Evolutionary conservation across 129 eudicot species (phyloP).

Genomic region (Artemisia annua): DNA sequence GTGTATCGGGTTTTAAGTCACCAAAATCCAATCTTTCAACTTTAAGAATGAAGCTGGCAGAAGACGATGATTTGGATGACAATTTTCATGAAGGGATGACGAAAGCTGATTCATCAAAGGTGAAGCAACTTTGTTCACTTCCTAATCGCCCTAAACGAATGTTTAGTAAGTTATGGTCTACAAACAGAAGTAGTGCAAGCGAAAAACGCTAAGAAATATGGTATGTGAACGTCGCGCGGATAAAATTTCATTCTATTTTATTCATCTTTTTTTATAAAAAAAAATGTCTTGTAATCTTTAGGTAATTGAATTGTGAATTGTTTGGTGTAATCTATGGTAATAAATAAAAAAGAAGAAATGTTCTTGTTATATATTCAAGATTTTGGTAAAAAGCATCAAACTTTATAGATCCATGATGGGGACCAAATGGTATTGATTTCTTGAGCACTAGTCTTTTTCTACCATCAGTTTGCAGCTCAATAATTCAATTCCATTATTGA

Average conservation of each 20-base stretch:
- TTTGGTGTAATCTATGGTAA: conserved; percentile 53
- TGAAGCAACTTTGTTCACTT: conserved; percentile 48
- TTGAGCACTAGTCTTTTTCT: conserved; percentile 37
- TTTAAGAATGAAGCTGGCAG: conserved; percentile 67
- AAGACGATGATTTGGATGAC: conserved; percentile 60
- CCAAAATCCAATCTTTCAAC: conserved; percentile 66
- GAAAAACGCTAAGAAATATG: conserved; percentile 28
- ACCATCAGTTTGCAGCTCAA: conserved; percentile 37
- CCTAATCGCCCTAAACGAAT: conserved; percentile 69
- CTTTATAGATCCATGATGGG: conserved; percentile 36
- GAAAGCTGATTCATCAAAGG: conserved; percentile 42
- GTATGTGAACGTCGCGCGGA: background rate
- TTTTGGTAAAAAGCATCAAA: conserved; percentile 25
- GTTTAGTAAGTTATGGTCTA: conserved; percentile 83
- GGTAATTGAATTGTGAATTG: conserved; percentile 49
- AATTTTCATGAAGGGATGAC: conserved; percentile 35
- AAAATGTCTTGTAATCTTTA: conserved; percentile 46
- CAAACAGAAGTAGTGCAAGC: conserved; percentile 44
- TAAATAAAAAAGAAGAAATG: conserved; percentile 22
- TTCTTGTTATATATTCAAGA: conserved; percentile 27
- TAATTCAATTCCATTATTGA: conserved; percentile 36
- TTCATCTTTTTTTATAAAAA: conserved; percentile 35
- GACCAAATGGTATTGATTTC: conserved; percentile 39
- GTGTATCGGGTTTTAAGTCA: conserved; percentile 67
- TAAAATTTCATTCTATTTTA: conserved; percentile 33